Percentiles rank a stretch among this genome's conserved stretches.
phyloP scores from a whole-genome alignment of 2,329 filamentous ascomycete genomes.

The Elsinoe fawcettii region DNA sequence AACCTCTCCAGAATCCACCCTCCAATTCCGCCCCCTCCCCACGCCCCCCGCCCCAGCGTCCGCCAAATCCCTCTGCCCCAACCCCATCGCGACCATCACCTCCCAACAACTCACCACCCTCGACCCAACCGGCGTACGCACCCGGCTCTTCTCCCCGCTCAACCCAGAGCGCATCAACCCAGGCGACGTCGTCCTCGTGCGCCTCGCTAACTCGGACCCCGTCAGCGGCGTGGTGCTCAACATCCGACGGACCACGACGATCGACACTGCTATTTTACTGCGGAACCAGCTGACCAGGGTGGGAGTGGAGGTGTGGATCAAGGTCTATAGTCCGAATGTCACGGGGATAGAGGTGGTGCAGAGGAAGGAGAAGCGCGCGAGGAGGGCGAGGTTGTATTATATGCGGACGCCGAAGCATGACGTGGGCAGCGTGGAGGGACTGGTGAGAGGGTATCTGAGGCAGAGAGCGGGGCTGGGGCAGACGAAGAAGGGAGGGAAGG shows the following conservation, averaged over 20 bases:
- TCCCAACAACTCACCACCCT: slow-evolving; percentile 62
- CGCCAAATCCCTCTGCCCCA: slow-evolving; percentile 48
- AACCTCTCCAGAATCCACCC: slow-evolving; percentile 15
- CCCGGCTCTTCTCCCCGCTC: slow-evolving; percentile 66
- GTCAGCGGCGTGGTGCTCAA: slow-evolving; percentile 84
- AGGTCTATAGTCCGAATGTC: slow-evolving; percentile 85
- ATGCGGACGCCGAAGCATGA: slow-evolving; percentile 85
- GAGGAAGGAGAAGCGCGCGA: slow-evolving; percentile 72
- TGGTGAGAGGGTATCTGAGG: slow-evolving; percentile 61
- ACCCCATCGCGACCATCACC: slow-evolving; percentile 62
- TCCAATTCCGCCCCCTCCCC: slow-evolving; percentile 26
- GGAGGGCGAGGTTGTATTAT: slow-evolving; percentile 81
- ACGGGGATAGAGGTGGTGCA: slow-evolving; percentile 90
- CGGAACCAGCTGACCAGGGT: slow-evolving; percentile 79
- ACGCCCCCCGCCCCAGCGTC: slow-evolving; percentile 45
- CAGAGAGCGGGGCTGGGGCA: slow-evolving; percentile 37
- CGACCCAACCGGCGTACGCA: slow-evolving; percentile 77
- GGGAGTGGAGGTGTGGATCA: slow-evolving; percentile 95
- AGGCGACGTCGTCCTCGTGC: slow-evolving; percentile 87
- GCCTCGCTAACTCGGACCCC: slow-evolving; percentile 75
- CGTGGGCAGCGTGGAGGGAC: slow-evolving; percentile 73
- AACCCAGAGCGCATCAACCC: slow-evolving; percentile 73
- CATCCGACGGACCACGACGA: slow-evolving; percentile 64
- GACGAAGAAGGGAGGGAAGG: slow-evolving; percentile 2
- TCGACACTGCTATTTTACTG: slow-evolving; percentile 81